These are phyloP conservation scores for Calonectria naviculata DNA, from an alignment of 2,329 filamentous ascomycete genomes.

Conservation along the genomic window DNA sequence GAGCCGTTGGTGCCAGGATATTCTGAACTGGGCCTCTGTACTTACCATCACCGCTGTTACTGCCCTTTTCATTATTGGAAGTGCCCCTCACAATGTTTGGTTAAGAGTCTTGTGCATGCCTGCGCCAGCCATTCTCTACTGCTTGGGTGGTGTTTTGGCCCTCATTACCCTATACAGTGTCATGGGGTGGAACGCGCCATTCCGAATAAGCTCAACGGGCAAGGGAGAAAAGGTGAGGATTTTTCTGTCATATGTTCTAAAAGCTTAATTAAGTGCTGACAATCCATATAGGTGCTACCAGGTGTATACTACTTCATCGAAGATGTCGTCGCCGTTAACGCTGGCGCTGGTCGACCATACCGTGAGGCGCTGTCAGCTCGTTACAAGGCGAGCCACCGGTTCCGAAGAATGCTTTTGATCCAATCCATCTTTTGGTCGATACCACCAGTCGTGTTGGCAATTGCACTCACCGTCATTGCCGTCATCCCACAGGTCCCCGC, in stretches of 20 bases:
- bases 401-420: constrained; percentile 52
- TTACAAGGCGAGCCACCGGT: constrained; percentile 54
- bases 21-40: constrained; percentile 58
- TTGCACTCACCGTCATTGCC: constrained; percentile 49
- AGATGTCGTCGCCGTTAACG: constrained; percentile 75
- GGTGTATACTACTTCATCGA: constrained; percentile 74
- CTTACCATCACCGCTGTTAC: constrained; percentile 62
- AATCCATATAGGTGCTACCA: constrained; percentile 60
- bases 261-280: constrained; percentile 37
- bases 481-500: constrained; percentile 48
- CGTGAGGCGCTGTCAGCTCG: constrained; percentile 54
- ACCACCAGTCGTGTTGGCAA: constrained; percentile 49
- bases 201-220: constrained; percentile 71
- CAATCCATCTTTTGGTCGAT: constrained; percentile 56
- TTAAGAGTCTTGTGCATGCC: constrained; percentile 63
- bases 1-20: constrained; percentile 61
- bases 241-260: accelerated
- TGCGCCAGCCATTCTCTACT: constrained; percentile 61
- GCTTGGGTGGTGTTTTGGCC: constrained; percentile 54
- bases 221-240: constrained; percentile 58
- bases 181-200: constrained; percentile 62
- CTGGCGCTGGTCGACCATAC: constrained; percentile 61
- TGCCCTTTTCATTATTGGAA: constrained; percentile 60
- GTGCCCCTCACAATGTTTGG: constrained; percentile 61
- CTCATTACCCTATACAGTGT: constrained; percentile 48